Percentiles rank a stretch among this genome's conserved stretches.
Evolutionary conservation across 192 early-diverging fungal species (phyloP).

Genomic region (Physocladia obscura): DNA sequence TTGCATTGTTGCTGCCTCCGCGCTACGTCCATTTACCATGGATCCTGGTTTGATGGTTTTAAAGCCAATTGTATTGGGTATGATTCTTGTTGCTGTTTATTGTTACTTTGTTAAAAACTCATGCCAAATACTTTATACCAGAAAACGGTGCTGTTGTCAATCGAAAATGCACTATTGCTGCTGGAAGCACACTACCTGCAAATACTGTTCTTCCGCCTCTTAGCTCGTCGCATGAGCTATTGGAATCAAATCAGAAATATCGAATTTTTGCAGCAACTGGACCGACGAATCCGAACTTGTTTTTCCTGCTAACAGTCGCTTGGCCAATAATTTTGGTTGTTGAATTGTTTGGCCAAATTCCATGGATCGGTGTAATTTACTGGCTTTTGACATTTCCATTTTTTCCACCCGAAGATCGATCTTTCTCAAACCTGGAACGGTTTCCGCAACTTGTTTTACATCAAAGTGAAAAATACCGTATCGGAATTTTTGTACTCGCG

Average conservation of each 20-base stretch:
- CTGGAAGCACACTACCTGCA: slow-evolving; percentile 35
- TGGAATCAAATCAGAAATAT: slow-evolving; percentile 23
- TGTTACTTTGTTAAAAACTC: background rate
- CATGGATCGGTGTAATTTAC: slow-evolving; percentile 36
- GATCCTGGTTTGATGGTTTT: slow-evolving; percentile 39
- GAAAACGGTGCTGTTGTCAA: slow-evolving; percentile 28
- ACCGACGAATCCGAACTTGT: slow-evolving; percentile 13
- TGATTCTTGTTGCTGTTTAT: too few relatives aligned
- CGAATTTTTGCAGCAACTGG: slow-evolving; percentile 26
- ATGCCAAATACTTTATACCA: background rate
- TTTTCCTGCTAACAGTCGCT: slow-evolving; percentile 26
- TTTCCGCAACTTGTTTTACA: slow-evolving; percentile 35
- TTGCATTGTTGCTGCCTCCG: slow-evolving; percentile 30
- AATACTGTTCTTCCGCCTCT: slow-evolving; percentile 40
- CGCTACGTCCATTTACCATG: slow-evolving; percentile 41
- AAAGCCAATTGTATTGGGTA: slow-evolving; percentile 38
- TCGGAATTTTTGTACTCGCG: slow-evolving; percentile 37
- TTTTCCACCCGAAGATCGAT: background rate
- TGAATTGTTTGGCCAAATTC: slow-evolving; percentile 30
- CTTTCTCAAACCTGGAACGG: background rate
- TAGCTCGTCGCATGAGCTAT: slow-evolving; percentile 34
- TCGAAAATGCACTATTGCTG: slow-evolving; percentile 33
- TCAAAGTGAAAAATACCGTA: slow-evolving; percentile 32
- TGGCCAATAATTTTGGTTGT: slow-evolving; percentile 32
- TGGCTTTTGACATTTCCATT: slow-evolving; percentile 31